Evolutionary conservation across 1,284 basidiomycete species (phyloP), one percentile per base, ranked within the genome.

Genomic region (Ustilago shanxiensis): DNA sequence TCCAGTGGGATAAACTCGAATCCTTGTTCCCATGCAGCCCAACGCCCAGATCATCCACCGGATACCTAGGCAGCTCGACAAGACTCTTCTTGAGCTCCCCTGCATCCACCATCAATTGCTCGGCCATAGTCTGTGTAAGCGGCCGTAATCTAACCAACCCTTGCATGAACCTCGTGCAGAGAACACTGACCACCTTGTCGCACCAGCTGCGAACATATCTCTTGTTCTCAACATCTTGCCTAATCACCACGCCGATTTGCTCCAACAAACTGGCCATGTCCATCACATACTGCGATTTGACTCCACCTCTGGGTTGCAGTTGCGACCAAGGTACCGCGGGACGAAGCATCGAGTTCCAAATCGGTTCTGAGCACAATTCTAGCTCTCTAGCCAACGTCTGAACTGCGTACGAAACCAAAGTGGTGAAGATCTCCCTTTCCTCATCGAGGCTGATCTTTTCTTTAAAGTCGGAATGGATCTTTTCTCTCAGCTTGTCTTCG

Each of bases 401-500:
- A 0, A 85, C 72, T 9, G 78, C 75, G 18, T 74, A 75, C 29
- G 84, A 68, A 2, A 83, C 68, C 26, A 84, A 59, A 10, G 76
- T 73, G 39, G 63, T 57, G 87, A 99, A 99, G 11, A 93, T 88
- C 66, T 98, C 95, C 55, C 92, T 90, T 85, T 99, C 95, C 0
- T 89, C 87, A 77, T 95, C 93, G 55, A 99, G 90, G 2, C 91
- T 92, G 44, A 99, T 88, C 61, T 91, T 91, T 31, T 93, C 92
- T 80, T 91, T 91, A 83, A 90, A 92, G 44, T 92, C 91, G 0
- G 90, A 89, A 66, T 78, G 89, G 60, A 98, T 90, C 83, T 93
- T 94, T 67, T 93, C 91, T 66, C 91, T 91, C 50, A 98, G 91
- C 81, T 93, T 94, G 77, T 96, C 93, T 85, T 98, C 96, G 24